Conservation (phyloP, 306 rosid species). For the Castanospermum australe region DNA sequence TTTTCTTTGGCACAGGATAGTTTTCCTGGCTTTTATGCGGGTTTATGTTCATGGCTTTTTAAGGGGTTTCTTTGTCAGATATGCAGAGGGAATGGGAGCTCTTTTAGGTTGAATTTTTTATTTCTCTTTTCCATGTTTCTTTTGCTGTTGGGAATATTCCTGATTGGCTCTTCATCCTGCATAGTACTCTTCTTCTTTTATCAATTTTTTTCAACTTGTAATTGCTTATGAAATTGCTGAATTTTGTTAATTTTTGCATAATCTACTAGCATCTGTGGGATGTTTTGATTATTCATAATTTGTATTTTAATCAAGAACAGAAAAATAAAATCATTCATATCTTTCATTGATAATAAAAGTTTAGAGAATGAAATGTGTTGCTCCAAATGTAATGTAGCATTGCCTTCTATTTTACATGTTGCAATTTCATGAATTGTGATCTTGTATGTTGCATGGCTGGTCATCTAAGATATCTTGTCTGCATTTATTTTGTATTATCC, state of each 20-base stretch:
- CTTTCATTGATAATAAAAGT: neutral
- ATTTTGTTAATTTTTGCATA: neutral
- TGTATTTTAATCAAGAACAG: neutral
- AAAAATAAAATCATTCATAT: too few relatives aligned
- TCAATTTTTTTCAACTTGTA: neutral
- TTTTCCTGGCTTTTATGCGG: neutral
- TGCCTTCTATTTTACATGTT: neutral
- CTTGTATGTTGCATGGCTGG: slow-evolving; percentile 1
- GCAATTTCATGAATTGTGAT: neutral
- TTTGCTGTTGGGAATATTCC: neutral
- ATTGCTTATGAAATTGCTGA: neutral
- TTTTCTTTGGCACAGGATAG: neutral
- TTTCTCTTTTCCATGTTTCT: neutral
- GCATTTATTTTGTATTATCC: slow-evolving; percentile 12
- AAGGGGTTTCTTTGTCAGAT: neutral
- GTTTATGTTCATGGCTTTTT: neutral
- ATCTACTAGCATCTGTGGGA: neutral
- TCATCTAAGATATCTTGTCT: neutral
- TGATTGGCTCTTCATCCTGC: neutral
- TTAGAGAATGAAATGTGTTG: neutral
- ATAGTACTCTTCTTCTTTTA: neutral
- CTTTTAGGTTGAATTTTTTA: neutral
- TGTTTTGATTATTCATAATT: neutral
- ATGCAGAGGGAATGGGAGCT: neutral
- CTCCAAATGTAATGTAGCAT: neutral